phyloP scores from a whole-genome alignment of 768 basidiomycete genomes.

The Sporobolomyces pararoseus region DNA sequence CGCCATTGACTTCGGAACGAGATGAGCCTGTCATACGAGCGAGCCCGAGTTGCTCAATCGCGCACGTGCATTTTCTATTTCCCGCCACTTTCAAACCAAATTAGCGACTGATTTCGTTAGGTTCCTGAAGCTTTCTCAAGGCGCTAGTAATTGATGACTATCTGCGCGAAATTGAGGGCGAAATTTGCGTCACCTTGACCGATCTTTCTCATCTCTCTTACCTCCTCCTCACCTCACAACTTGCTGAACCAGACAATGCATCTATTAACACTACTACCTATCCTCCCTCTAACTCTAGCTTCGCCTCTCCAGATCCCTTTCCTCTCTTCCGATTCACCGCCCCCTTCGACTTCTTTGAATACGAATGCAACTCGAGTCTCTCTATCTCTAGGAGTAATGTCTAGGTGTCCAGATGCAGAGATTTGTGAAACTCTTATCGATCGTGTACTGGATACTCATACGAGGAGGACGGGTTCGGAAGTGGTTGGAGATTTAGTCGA shows the following conservation, averaged over 20 bases:
- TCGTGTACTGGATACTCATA: slow-evolving; percentile 56
- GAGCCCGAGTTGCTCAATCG: too few species aligned
- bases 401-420: slow-evolving; percentile 74
- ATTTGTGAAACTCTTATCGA: slow-evolving; percentile 75
- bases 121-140: too few species aligned
- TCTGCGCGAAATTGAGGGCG: too few species aligned
- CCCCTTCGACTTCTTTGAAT: background rate
- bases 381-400: slow-evolving; percentile 63
- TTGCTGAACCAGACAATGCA: background rate
- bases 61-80: too few species aligned
- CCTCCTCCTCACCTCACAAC: background rate
- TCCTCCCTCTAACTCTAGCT: background rate
- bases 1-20: too few species aligned
- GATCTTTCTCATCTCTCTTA: background rate
- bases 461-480: slow-evolving; percentile 51
- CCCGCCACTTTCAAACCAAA: too few species aligned
- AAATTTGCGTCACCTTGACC: too few species aligned
- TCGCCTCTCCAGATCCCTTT: background rate
- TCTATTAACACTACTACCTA: background rate
- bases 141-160: too few species aligned
- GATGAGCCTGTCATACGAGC: too few species aligned
- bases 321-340: background rate
- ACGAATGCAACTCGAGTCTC: slow-evolving; percentile 49
- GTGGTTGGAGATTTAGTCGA: slow-evolving; percentile 59
- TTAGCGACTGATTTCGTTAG: too few species aligned